A percentile compares a stretch with the other conserved stretches of the same genome.
These are phyloP conservation scores for Nakazawaea peltata DNA, from an alignment of 805 yeast species.

Conservation along the genomic window DNA sequence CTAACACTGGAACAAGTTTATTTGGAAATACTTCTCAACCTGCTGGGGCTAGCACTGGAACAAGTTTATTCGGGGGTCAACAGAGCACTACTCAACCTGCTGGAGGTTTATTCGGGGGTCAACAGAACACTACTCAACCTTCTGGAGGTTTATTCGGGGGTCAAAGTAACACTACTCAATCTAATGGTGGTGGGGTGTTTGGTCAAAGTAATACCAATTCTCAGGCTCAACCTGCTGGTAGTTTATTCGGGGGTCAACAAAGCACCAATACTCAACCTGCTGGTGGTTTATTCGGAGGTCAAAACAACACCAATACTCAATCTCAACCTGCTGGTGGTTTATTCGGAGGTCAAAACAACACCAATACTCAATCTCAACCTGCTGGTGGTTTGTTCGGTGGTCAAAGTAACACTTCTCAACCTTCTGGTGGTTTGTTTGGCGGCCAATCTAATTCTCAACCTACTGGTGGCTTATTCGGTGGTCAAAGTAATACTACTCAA, in stretches of 20 bases:
- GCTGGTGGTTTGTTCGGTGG: slow-evolving; percentile 20
- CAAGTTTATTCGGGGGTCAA: slow-evolving; percentile 18
- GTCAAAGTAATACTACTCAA: slow-evolving; percentile 12
- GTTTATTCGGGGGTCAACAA: slow-evolving; percentile 10
- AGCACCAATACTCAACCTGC: slow-evolving; percentile 15
- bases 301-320: slow-evolving; percentile 6
- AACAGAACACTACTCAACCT: slow-evolving; percentile 10
- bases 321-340: slow-evolving; percentile 20
- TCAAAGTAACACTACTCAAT: slow-evolving; percentile 12
- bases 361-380: slow-evolving; percentile 12
- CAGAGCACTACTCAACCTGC: slow-evolving; percentile 11
- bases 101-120: slow-evolving; percentile 22
- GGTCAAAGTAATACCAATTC: slow-evolving; percentile 24
- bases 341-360: slow-evolving; percentile 17
- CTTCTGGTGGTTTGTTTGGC: slow-evolving; percentile 22
- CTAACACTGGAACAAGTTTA: slow-evolving; percentile 12
- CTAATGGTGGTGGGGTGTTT: slow-evolving; percentile 28
- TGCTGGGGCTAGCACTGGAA: too few species aligned
- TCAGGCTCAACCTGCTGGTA: slow-evolving; percentile 12
- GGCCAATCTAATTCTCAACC: neutral
- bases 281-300: slow-evolving; percentile 15
- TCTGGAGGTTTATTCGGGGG: slow-evolving; percentile 13
- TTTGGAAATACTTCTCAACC: slow-evolving; percentile 19
- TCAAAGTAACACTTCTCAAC: slow-evolving; percentile 11
- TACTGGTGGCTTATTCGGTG: slow-evolving; percentile 17